These are phyloP conservation scores for Parasarocladium wereldwijsianum DNA, from an alignment of 2,329 filamentous ascomycete species.

Conservation along the genomic window DNA sequence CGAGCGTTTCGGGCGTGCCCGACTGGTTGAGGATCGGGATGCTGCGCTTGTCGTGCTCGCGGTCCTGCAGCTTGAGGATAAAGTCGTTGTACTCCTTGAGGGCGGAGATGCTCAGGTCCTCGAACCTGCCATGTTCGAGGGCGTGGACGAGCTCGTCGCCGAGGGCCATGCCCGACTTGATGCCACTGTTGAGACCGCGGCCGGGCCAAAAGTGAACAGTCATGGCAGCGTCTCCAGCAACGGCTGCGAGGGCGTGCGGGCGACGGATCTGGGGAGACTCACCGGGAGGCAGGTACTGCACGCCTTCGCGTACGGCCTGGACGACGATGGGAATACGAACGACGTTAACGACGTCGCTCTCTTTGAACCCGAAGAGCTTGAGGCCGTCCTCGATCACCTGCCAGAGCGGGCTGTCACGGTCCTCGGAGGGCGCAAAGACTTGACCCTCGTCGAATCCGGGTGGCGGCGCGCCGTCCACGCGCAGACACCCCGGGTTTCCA, in stretches of 20 bases:
- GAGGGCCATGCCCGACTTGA: slow-evolving; percentile 19
- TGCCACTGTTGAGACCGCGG: slow-evolving; percentile 19
- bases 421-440: slow-evolving; percentile 18
- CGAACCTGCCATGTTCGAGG: slow-evolving; percentile 14
- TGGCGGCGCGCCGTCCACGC: slow-evolving; percentile 15
- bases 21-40: slow-evolving; percentile 20
- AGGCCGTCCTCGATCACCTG: slow-evolving; percentile 18
- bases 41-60: slow-evolving; percentile 21
- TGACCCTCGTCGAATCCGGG: slow-evolving; percentile 15
- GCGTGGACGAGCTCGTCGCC: slow-evolving; percentile 20
- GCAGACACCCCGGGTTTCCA: slow-evolving; percentile 16
- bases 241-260: slow-evolving; percentile 17
- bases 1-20: slow-evolving; percentile 17
- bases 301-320: slow-evolving; percentile 17
- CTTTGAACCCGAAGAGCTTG: slow-evolving; percentile 21
- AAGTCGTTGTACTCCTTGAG: slow-evolving; percentile 20
- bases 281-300: slow-evolving; percentile 12
- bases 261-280: slow-evolving; percentile 13
- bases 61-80: slow-evolving; percentile 18
- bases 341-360: slow-evolving; percentile 19
- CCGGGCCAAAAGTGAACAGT: slow-evolving; percentile 23
- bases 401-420: slow-evolving; percentile 15
- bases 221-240: slow-evolving; percentile 21
- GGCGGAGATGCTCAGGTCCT: slow-evolving; percentile 15
- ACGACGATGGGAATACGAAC: slow-evolving; percentile 21